These are phyloP conservation scores for Aotearoamyces nothofagi DNA, from an alignment of 2,329 filamentous ascomycete species.

Conservation along the genomic window DNA sequence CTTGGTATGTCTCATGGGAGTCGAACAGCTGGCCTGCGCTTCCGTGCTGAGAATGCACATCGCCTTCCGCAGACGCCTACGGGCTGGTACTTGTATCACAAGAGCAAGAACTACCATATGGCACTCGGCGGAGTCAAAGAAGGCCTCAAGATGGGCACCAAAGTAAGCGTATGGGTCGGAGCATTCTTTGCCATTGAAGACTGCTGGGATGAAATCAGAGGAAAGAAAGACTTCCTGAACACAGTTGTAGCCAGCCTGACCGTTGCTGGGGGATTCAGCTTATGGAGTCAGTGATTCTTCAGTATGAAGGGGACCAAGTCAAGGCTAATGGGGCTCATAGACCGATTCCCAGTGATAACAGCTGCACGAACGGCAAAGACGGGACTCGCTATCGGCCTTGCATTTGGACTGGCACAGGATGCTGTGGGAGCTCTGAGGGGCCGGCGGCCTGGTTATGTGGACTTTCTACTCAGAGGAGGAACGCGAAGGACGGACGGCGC, in stretches of 20 bases:
- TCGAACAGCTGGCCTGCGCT: constrained; percentile 61
- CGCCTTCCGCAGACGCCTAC: constrained; percentile 68
- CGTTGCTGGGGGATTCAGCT: constrained; percentile 73
- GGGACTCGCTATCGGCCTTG: constrained; percentile 64
- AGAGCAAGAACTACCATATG: constrained; percentile 87
- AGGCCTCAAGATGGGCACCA: constrained; percentile 58
- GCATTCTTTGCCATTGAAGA: constrained; percentile 75
- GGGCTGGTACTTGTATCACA: constrained; percentile 98
- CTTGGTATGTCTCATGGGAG: constrained; percentile 62
- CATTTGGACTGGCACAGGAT: constrained; percentile 74
- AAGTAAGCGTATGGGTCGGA: constrained; percentile 56
- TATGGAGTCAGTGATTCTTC: constrained; percentile 56
- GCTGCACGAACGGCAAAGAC: constrained; percentile 65
- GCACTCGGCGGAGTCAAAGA: constrained; percentile 66
- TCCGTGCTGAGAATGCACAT: constrained; percentile 93
- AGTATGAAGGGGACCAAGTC: too few species aligned
- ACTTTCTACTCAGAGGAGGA: constrained; percentile 39
- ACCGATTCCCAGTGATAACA: constrained; percentile 64
- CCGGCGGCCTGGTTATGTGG: constrained; percentile 59
- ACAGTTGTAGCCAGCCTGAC: constrained; percentile 72
- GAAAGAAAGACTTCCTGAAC: constrained; percentile 60
- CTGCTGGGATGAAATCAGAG: constrained; percentile 60
- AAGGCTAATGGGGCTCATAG: too few species aligned
- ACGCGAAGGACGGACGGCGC: constrained; percentile 10
- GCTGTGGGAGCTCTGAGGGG: constrained; percentile 52